Base-by-base conservation (phyloP, 169 alveolate species). In the Plasmodium adleri region DNA sequence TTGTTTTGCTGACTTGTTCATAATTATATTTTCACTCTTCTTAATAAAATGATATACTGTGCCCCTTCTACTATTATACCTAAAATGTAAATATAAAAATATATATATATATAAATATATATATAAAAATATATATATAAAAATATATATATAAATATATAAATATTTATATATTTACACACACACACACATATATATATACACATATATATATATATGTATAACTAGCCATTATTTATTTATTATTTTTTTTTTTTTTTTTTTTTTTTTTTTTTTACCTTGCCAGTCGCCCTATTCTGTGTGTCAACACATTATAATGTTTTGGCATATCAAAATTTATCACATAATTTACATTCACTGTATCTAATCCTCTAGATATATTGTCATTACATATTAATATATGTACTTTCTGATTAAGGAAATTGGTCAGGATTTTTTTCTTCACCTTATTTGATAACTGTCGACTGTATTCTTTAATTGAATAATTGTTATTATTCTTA, bases 341-440 rank as follows among this genome's bases (percentile, higher is more conserved):
- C 3, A 97, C 98, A 83, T 74, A 94, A 60, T 90, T 93, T 54
- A 97, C 94, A 47, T 96, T 97, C 26, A 96, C 96, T 15, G 97
- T 95, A 90, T 97, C 99, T 58, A 97, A 80, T 28, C 99, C 99
- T 93, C 99, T 92, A 39, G 98, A 94, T 22, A 98, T 98, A 7
- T 96, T 97, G 86, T 97, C 98, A 1, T 98, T 97, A 39, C 99
- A 98, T 43, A 97, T 95, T 83, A 97, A 80, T 24, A 96, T 96
- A 70, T 83, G 47, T 52, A 68, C 22, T n/a, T 67, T 54, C 28
- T 68, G 58, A 20, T n/a, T 43, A 17, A 83, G 50, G 70, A 83
- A 83, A 9, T 68, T 24, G 7, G 56, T 83, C 45, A 83, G 24
- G 10, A 68, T 83, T 32, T 17, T 67, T 32, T 67, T 83, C 54